These are phyloP conservation scores for Pseudogymnoascus sp. DNA, from an alignment of 2,329 filamentous ascomycete genomes.

Conservation along the genomic window DNA sequence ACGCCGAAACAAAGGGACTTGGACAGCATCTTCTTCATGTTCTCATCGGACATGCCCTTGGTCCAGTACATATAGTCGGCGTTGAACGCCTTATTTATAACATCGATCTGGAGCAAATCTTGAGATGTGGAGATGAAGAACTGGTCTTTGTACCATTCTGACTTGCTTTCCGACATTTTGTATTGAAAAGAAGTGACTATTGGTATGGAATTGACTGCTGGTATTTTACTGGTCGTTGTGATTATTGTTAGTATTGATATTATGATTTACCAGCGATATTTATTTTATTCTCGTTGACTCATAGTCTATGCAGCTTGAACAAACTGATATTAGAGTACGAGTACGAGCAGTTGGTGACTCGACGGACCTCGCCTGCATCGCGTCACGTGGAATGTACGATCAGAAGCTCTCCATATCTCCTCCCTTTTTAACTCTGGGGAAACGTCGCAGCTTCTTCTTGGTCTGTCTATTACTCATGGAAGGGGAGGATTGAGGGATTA, in stretches of 20 bases:
- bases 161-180: not conserved
- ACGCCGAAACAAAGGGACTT: slow-evolving; percentile 53
- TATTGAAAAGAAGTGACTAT: not conserved
- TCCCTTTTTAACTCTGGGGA: not conserved
- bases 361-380: not conserved
- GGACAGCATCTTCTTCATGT: slow-evolving; percentile 43
- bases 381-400: not conserved
- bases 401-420: not conserved
- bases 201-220: not conserved
- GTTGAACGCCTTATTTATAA: slow-evolving; percentile 46
- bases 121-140: slow-evolving; percentile 56
- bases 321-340: not conserved
- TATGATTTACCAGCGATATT: not conserved
- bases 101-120: slow-evolving; percentile 42
- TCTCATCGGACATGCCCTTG: slow-evolving; percentile 39
- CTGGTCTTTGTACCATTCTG: slow-evolving; percentile 40
- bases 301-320: not conserved
- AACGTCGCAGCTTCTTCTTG: not conserved
- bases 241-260: not conserved
- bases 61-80: slow-evolving; percentile 56
- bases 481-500: not conserved
- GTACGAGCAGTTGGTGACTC: not conserved
- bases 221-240: not conserved
- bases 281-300: not conserved
- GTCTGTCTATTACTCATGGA: not conserved